phyloP scores from a whole-genome alignment of 2,329 filamentous ascomycete genomes.

The Leptographium wingfieldii region DNA sequence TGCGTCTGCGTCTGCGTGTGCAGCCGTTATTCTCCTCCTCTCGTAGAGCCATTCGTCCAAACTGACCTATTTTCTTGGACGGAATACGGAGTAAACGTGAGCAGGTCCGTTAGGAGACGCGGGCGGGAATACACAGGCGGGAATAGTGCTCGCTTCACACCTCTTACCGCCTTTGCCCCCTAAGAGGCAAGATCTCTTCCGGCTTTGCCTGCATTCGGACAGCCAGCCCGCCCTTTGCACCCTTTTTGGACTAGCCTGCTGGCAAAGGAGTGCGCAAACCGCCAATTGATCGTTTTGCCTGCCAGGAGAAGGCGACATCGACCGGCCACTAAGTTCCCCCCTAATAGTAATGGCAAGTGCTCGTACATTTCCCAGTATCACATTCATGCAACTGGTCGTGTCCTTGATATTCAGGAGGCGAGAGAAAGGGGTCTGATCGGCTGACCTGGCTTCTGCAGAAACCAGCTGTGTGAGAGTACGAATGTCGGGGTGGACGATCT shows the following conservation, averaged over 20 bases:
- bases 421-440: neutral
- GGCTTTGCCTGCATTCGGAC: slow-evolving; percentile 7
- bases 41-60: too few relatives aligned
- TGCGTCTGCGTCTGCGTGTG: neutral
- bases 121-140: neutral
- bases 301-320: neutral
- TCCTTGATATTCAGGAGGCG: neutral
- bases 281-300: neutral
- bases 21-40: neutral
- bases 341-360: neutral
- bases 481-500: neutral
- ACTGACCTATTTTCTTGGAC: too few relatives aligned
- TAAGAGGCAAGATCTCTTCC: neutral
- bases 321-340: neutral
- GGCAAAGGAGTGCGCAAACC: neutral
- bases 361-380: neutral
- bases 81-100: neutral
- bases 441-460: neutral
- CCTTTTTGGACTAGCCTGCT: slow-evolving; percentile 2
- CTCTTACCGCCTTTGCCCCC: neutral
- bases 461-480: neutral
- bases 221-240: slow-evolving; percentile 2
- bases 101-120: neutral
- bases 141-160: neutral
- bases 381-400: neutral